Percentiles rank a stretch among this genome's conserved stretches.
These are phyloP conservation scores for Phalaenopsis aphrodite DNA, from an alignment of 106 monocot species.

Conservation along the genomic window DNA sequence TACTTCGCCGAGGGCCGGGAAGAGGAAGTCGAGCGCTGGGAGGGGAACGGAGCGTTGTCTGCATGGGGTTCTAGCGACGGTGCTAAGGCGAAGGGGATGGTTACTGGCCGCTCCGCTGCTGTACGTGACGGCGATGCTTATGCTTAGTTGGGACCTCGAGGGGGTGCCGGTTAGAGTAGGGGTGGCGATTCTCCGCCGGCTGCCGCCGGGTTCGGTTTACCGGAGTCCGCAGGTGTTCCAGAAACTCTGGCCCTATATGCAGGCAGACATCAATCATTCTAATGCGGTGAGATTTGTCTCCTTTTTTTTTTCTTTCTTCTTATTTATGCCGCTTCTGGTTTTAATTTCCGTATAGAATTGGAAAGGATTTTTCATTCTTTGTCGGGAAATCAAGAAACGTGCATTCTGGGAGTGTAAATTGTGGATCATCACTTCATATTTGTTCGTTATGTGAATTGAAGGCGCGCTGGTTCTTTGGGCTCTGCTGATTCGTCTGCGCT, in stretches of 20 bases:
- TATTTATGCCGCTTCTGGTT: not conserved
- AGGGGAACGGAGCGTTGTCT: slow-evolving; percentile 20
- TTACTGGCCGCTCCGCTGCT: slow-evolving; percentile 51
- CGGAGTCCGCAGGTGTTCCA: slow-evolving; percentile 64
- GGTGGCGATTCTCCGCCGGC: slow-evolving; percentile 30
- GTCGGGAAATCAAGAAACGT: not conserved
- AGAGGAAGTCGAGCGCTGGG: slow-evolving; percentile 7
- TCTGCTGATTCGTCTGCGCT: not conserved
- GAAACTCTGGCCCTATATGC: slow-evolving; percentile 59
- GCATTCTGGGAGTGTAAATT: no score
- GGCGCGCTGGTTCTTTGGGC: no score
- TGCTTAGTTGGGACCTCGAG: slow-evolving; percentile 32
- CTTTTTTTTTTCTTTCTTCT: not conserved
- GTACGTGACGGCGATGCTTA: slow-evolving; percentile 48
- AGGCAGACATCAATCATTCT: slow-evolving; percentile 44
- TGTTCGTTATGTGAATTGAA: no score
- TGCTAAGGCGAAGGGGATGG: slow-evolving; percentile 41
- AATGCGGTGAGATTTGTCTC: slow-evolving; percentile 41
- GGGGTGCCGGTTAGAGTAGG: slow-evolving; percentile 31
- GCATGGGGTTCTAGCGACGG: slow-evolving; percentile 24
- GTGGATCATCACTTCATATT: no score
- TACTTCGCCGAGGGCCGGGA: slow-evolving; percentile 17
- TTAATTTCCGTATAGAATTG: not conserved
- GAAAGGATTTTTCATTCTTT: not conserved
- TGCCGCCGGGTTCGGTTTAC: slow-evolving; percentile 64